These are phyloP conservation scores for Chlamydomonas applanata DNA, from an alignment of 139 green algal genomes.

Conservation along the genomic window DNA sequence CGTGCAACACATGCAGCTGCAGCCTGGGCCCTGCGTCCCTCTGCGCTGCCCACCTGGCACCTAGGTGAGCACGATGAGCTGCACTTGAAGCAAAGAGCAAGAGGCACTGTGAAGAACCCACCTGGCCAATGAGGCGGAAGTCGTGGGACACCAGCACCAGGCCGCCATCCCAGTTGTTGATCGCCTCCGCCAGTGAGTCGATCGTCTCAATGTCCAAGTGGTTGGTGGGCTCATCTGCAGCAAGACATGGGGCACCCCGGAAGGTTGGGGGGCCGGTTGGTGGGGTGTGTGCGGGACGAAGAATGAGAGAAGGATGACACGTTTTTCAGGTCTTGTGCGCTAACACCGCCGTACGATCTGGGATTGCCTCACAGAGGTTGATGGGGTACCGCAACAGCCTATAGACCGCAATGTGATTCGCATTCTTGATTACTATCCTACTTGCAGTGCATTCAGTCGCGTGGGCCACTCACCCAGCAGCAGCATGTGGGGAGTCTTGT, in stretches of 20 bases:
- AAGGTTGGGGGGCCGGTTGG: constrained; percentile 1
- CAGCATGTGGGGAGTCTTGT: constrained; percentile 85
- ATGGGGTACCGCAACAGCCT: too few relatives aligned
- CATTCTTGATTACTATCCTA: too few relatives aligned
- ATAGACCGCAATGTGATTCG: too few relatives aligned
- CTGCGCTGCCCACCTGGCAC: too few relatives aligned
- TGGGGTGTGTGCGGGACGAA: constrained; percentile 51
- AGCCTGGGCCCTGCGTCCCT: too few relatives aligned
- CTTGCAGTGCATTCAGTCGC: too few relatives aligned
- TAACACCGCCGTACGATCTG: too few relatives aligned
- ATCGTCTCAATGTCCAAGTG: constrained; percentile 95
- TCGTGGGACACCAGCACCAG: constrained; percentile 90
- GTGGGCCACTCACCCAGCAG: constrained; percentile 53
- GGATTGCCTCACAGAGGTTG: too few relatives aligned
- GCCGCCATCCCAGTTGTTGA: constrained; percentile 91
- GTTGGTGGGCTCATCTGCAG: constrained; percentile 54
- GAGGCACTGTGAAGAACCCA: constrained; percentile 17
- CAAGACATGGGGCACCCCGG: constrained; percentile 10
- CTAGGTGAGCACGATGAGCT: neutral
- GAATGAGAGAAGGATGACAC: too few relatives aligned
- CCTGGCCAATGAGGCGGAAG: constrained; percentile 84
- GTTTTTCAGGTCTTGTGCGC: too few relatives aligned
- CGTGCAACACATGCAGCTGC: too few relatives aligned
- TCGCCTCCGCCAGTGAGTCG: constrained; percentile 87
- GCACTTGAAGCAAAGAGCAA: neutral